Conservation (phyloP, 2,329 filamentous ascomycete genomes). For the Zymoseptoria ardabiliae region DNA sequence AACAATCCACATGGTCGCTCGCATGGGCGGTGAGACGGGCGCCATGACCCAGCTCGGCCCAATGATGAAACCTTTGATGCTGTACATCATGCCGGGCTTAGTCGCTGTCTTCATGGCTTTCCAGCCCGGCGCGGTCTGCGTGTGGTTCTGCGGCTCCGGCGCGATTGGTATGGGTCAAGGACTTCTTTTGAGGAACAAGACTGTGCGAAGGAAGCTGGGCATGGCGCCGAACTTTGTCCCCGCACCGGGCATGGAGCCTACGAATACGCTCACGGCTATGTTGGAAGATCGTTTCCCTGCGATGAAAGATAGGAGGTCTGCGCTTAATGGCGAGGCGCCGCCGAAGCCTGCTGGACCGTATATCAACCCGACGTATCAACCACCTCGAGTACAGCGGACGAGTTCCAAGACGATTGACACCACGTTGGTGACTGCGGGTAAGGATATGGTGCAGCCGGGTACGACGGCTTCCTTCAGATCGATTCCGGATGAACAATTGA, state of each 20-base stretch:
- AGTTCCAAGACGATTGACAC: conserved; percentile 12
- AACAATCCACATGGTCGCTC: conserved; percentile 24
- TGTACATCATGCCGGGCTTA: conserved; percentile 46
- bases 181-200: conserved; percentile 31
- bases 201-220: conserved; percentile 32
- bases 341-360: conserved; percentile 13
- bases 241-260: conserved; percentile 8
- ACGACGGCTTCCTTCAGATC: neutral
- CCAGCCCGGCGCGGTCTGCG: conserved; percentile 51
- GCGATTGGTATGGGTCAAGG: conserved; percentile 35
- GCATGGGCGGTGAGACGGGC: conserved; percentile 47
- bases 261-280: neutral
- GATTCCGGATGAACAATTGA: conserved; percentile 4
- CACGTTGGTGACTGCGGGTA: conserved; percentile 6
- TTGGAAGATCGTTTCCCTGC: conserved; percentile 1
- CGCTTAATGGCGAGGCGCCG: neutral
- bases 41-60: conserved; percentile 23
- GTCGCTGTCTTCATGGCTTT: conserved; percentile 48
- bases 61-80: conserved; percentile 35
- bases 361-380: conserved; percentile 16
- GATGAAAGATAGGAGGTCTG: conserved; percentile 2
- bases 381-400: conserved; percentile 8
- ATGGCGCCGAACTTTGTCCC: conserved; percentile 32
- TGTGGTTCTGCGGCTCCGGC: conserved; percentile 52
- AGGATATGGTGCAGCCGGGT: conserved; percentile 15